A percentile compares a stretch with the other conserved stretches of the same genome.
phyloP scores from a whole-genome alignment of 225 moss, liverwort and hornwort genomes.

The Neckera pumila region DNA sequence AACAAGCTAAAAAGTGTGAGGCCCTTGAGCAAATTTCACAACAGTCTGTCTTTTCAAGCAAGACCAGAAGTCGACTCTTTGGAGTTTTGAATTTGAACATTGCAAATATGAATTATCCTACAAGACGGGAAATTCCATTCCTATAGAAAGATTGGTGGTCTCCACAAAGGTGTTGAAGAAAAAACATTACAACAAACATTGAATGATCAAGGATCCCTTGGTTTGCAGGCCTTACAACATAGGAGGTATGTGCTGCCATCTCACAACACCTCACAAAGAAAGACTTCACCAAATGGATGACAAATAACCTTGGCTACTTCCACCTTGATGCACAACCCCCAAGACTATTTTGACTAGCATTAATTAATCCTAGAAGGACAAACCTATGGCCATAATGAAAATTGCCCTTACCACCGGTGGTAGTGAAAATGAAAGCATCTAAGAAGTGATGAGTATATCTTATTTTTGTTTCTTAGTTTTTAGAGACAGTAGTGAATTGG shows the following conservation, averaged over 20 bases:
- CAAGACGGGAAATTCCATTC: fast-evolving
- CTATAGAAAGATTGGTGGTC: not conserved
- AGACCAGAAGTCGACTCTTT: not conserved
- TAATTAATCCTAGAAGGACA: fast-evolving
- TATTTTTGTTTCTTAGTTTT: not conserved
- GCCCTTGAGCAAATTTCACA: not conserved
- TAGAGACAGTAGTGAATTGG: not conserved
- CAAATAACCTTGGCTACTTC: not conserved
- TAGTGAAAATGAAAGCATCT: not conserved
- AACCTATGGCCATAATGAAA: fast-evolving
- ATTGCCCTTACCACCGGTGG: not conserved
- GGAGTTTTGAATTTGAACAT: not conserved
- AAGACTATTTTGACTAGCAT: not conserved
- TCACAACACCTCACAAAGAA: fast-evolving
- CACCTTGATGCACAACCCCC: fast-evolving
- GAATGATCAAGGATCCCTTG: not conserved
- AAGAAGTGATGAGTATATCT: fast-evolving
- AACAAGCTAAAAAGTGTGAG: not conserved
- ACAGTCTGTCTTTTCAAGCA: fast-evolving
- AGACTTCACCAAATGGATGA: not conserved
- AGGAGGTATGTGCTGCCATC: fast-evolving
- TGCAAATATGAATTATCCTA: not conserved
- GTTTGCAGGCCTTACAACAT: not conserved
- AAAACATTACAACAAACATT: not conserved
- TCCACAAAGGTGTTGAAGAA: not conserved